Conservation (phyloP, 345 rosid genomes). For the Populus ilicifolia region DNA sequence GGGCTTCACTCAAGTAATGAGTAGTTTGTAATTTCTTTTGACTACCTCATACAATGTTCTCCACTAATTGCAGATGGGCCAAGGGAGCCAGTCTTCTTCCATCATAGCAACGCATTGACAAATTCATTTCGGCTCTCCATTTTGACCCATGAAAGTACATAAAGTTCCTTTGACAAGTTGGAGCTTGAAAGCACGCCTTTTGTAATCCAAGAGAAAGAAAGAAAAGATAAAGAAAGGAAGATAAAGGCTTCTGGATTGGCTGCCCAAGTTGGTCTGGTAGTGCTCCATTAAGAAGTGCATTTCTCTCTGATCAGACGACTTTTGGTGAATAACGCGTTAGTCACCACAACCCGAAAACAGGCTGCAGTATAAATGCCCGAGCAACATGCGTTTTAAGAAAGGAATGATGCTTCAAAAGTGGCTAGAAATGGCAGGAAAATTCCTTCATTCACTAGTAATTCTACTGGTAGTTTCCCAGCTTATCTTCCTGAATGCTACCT, state of each 20-base stretch:
- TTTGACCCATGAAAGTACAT: neutral
- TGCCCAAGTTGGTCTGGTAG: neutral
- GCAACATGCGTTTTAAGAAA: neutral
- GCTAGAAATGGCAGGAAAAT: neutral
- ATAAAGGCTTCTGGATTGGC: neutral
- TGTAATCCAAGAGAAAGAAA: no score
- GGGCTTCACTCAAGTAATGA: neutral
- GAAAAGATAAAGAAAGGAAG: no score
- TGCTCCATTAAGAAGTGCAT: neutral
- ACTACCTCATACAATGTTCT: neutral
- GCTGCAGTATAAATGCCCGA: neutral
- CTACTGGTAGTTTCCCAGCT: neutral
- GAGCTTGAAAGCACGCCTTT: neutral
- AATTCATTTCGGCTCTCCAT: neutral
- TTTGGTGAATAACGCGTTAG: neutral
- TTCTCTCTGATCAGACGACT: neutral
- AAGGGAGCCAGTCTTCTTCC: neutral
- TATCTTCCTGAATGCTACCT: constrained; percentile 3
- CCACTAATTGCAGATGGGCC: neutral
- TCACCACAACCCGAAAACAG: neutral
- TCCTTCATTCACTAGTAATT: neutral
- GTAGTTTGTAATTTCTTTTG: neutral
- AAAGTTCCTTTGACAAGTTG: neutral
- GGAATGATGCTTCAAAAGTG: neutral
- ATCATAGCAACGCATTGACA: neutral